phyloP scores from a whole-genome alignment of 148 eudicot genomes.

The Diospyros kaki region DNA sequence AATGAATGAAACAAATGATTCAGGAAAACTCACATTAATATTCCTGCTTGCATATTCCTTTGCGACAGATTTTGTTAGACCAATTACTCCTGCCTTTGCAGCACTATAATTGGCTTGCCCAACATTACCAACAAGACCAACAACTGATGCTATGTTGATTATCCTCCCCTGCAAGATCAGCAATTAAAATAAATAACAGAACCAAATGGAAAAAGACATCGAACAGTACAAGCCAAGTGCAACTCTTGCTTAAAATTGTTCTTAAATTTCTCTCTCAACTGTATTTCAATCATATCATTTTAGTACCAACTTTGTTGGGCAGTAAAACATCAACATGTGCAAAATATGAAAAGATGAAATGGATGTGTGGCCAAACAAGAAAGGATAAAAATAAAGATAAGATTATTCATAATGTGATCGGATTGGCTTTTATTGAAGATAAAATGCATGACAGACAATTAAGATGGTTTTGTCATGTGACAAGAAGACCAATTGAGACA shows the following conservation, averaged over 20 bases:
- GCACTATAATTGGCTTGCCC: conserved; percentile 97
- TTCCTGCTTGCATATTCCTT: conserved; percentile 87
- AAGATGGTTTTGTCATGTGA: too few species aligned
- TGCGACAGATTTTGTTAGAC: conserved; percentile 82
- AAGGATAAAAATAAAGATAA: too few species aligned
- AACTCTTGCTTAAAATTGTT: too few species aligned
- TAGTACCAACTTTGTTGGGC: too few species aligned
- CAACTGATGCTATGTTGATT: conserved; percentile 87
- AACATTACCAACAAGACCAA: conserved; percentile 80
- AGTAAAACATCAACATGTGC: too few species aligned
- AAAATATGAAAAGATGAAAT: too few species aligned
- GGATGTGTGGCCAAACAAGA: too few species aligned
- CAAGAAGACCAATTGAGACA: too few species aligned
- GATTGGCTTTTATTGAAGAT: too few species aligned
- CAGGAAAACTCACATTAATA: conserved; percentile 54
- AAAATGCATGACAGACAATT: too few species aligned
- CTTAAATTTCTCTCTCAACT: not conserved
- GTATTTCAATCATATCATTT: not conserved
- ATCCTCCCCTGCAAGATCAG: conserved; percentile 72
- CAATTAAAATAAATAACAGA: not conserved
- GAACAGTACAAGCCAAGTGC: not conserved
- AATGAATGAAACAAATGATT: conserved; percentile 1
- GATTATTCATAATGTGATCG: too few species aligned
- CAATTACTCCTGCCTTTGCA: conserved; percentile 94
- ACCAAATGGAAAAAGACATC: not conserved